Evolutionary conservation across 139 green algal species (phyloP), one percentile per base, ranked within the genome.

Genomic region (Yamagishiella unicocca): DNA sequence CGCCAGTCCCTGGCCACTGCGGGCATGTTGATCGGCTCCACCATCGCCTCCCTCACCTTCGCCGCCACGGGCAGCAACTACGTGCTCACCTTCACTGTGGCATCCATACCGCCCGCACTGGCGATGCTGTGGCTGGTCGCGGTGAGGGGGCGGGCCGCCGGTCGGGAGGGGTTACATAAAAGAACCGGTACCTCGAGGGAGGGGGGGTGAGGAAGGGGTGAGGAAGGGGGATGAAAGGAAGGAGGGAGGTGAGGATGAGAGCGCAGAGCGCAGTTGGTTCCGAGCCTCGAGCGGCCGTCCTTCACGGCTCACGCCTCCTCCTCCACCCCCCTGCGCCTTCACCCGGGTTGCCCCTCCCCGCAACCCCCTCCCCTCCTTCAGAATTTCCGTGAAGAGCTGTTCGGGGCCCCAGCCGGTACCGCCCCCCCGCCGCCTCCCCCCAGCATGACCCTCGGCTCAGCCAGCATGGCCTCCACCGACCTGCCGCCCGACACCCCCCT

Each of bases 1-100:
- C 87, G 95, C 67, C 95, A 97, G 83, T 93, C 94, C 2, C 91
- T 96, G 70, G 91, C 89, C 54, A 98, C 95, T 0, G 85, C 93
- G 67, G 96, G 96, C 46, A 95, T 95, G 46, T 89, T 97, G 74
- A 78, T 96, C 50, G 96, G 96, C 9, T 93, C 93, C 43, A 88
- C 90, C 46, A 74, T 95, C 40, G 93, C 94, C 9, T 87, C 90
- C 45, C 10, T 86, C 21, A 93, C 94, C 37, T 97, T 95, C 82
- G 71, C 88, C 22, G 45, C 92, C 53, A 95, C 92, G 2, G 93
- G 93, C 4, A 86, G 91, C 5, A 96, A 93, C 89, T 97, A 96
- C 85, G 88, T 93, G 6, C 35, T 88, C 46, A 97, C 95, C 25
- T 98, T 98, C 86, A 87, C 92, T 1, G 84, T 95, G 35, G 91